Conservation (phyloP, 1,284 basidiomycete species). For the Filobasidium uniguttulatum region DNA sequence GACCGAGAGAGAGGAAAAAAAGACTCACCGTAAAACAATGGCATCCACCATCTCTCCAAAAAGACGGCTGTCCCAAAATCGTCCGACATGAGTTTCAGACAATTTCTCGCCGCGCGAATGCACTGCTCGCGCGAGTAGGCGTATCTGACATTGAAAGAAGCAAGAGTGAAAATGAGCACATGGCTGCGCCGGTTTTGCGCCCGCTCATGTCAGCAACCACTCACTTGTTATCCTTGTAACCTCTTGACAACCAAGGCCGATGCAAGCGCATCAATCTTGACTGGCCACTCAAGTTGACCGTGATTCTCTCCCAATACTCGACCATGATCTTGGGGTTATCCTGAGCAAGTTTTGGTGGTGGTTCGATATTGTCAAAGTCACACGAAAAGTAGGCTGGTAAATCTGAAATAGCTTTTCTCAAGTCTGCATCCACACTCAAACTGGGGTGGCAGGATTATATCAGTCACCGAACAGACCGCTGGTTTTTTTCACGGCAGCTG, state of each 20-base stretch:
- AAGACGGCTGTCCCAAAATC: slow-evolving; percentile 30
- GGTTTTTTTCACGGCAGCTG: background rate
- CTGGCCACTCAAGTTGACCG: slow-evolving; percentile 35
- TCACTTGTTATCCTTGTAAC: slow-evolving; percentile 20
- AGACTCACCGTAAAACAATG: slow-evolving; percentile 29
- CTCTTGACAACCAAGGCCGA: slow-evolving; percentile 33
- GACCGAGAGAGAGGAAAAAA: background rate
- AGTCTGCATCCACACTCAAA: slow-evolving; percentile 30
- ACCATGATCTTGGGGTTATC: slow-evolving; percentile 29
- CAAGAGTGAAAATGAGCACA: background rate
- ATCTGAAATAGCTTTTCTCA: slow-evolving; percentile 36
- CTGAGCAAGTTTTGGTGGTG: slow-evolving; percentile 18
- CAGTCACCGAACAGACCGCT: background rate
- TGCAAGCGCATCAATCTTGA: slow-evolving; percentile 35
- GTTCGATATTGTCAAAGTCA: slow-evolving; percentile 18
- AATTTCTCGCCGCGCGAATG: slow-evolving; percentile 36
- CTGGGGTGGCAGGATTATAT: slow-evolving; percentile 5
- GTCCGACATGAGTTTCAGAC: slow-evolving; percentile 34
- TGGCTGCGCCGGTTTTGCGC: background rate
- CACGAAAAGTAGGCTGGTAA: slow-evolving; percentile 36
- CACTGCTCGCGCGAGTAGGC: slow-evolving; percentile 38
- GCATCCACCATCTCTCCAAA: slow-evolving; percentile 38
- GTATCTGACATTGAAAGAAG: slow-evolving; percentile 20
- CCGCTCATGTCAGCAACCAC: background rate
- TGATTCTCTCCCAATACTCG: slow-evolving; percentile 37